These are phyloP conservation scores for Cladosporium sp. DNA, from an alignment of 2,329 filamentous ascomycete genomes.

Conservation along the genomic window DNA sequence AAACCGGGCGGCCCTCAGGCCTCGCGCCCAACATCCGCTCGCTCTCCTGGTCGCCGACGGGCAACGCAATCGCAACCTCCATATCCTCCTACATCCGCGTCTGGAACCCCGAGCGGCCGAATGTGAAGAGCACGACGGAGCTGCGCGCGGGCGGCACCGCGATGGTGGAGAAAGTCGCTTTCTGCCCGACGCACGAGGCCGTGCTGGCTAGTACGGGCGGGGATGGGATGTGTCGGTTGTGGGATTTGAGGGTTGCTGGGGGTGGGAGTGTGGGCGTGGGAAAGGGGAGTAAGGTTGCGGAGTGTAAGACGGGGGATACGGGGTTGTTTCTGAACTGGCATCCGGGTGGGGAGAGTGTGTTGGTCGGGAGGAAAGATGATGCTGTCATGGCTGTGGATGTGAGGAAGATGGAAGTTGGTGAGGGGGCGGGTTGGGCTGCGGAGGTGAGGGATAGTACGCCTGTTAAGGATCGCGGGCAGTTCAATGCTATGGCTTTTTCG, in stretches of 20 bases:
- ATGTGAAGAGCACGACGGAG: slow-evolving; percentile 70
- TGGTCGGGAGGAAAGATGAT: slow-evolving; percentile 68
- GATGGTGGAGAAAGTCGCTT: slow-evolving; percentile 68
- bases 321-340: slow-evolving; percentile 58
- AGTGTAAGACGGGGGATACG: slow-evolving; percentile 50
- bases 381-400: slow-evolving; percentile 29
- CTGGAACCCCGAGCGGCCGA: slow-evolving; percentile 74
- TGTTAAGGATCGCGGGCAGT: slow-evolving; percentile 42
- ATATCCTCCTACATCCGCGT: slow-evolving; percentile 66
- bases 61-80: slow-evolving; percentile 78
- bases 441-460: slow-evolving; percentile 21
- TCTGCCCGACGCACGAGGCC: slow-evolving; percentile 71
- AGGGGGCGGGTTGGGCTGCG: slow-evolving; percentile 13
- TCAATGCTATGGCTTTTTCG: slow-evolving; percentile 70
- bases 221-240: slow-evolving; percentile 71
- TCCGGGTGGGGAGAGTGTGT: slow-evolving; percentile 63
- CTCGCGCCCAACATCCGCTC: slow-evolving; percentile 28
- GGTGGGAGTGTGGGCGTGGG: slow-evolving; percentile 23
- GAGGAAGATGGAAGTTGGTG: slow-evolving; percentile 16
- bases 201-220: slow-evolving; percentile 70
- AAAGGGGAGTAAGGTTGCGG: slow-evolving; percentile 41
- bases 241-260: slow-evolving; percentile 67
- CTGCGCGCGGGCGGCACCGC: slow-evolving; percentile 45
- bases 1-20: slow-evolving; percentile 30
- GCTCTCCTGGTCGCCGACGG: slow-evolving; percentile 82